Evolutionary conservation across 2,329 filamentous ascomycete species (phyloP), one percentile per base, ranked within the genome.

Genomic region (Alternaria arbusti): DNA sequence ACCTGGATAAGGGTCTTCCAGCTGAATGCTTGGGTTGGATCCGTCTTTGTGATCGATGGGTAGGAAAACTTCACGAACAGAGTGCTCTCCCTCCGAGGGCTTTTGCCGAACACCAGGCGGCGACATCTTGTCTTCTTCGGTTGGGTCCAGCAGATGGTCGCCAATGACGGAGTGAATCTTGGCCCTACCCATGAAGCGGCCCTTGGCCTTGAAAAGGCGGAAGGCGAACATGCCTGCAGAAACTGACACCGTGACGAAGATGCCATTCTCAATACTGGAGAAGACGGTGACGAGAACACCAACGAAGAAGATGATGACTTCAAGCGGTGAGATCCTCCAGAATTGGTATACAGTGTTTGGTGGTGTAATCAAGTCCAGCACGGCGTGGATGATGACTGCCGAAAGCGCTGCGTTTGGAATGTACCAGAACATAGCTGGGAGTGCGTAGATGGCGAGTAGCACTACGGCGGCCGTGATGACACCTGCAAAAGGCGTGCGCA

Each of bases 261-360:
- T 93, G 17, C 96, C 96, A 72, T 93, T 90, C 79, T 99, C 96
- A 65, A 99, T 98, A 22, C 86, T 89, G 6, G 88, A 86, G 82
- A 99, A 97, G 43, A 99, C 81, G 0, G 94, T 97, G 45, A 97
- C 92, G 32, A 97, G 81, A 1, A 99, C 95, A 79, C 96, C 96
- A 13, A 92, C 87, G 73, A 98, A 95, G 86, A 97, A 99, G 77
- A 99, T 94, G 52, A 96, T 72, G 0, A 96, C 92, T 78, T 99
- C 96, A 1, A 97, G 78, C 0, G 96, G 96, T 0, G 93, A 96
- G 10, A 97, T 92, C 44, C 89, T 88, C 95, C 95, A 99, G 83
- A 98, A 99, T 75, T 96, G 92, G 80, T 97, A 97, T 11, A 98
- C 87, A 0, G 91, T 94, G 78, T 97, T 94, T 8, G 95, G 95